These are phyloP conservation scores for Tagetes patula DNA, from an alignment of 129 eudicot genomes.

Conservation along the genomic window DNA sequence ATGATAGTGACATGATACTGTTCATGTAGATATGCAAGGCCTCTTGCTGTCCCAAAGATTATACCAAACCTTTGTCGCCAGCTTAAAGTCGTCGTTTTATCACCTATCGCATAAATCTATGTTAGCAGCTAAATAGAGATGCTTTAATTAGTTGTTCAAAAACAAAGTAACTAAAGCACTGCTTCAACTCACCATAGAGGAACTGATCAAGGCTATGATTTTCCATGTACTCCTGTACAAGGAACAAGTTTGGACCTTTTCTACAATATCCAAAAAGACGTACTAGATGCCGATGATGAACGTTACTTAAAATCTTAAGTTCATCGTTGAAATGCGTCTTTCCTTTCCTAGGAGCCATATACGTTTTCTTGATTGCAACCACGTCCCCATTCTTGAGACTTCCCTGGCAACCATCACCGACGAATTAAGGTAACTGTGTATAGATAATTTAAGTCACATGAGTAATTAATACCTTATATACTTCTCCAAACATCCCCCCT, in stretches of 20 bases:
- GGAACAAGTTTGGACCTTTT: conserved; percentile 59
- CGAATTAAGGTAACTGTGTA: neutral
- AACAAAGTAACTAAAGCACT: neutral
- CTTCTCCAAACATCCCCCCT: conserved; percentile 75
- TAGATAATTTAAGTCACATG: too few species aligned
- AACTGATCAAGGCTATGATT: conserved; percentile 70
- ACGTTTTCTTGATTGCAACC: conserved; percentile 60
- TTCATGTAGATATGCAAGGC: conserved; percentile 80
- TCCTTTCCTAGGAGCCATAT: conserved; percentile 42
- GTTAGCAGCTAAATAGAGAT: neutral
- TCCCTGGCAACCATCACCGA: conserved; percentile 36
- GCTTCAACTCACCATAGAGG: conserved; percentile 45
- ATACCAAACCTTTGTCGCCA: conserved; percentile 65
- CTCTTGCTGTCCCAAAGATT: conserved; percentile 61
- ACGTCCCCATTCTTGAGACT: conserved; percentile 51
- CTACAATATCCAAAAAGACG: conserved; percentile 64
- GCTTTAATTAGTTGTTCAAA: neutral
- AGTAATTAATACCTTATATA: conserved; percentile 51
- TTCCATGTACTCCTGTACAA: conserved; percentile 68
- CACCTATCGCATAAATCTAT: conserved; percentile 39
- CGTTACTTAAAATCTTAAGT: conserved; percentile 68
- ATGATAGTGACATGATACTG: conserved; percentile 71
- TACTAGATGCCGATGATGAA: conserved; percentile 66
- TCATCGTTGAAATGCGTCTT: conserved; percentile 48
- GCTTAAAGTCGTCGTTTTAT: conserved; percentile 39